phyloP scores from a whole-genome alignment of 2,329 filamentous ascomycete species.

The Aspergillus caelatus region DNA sequence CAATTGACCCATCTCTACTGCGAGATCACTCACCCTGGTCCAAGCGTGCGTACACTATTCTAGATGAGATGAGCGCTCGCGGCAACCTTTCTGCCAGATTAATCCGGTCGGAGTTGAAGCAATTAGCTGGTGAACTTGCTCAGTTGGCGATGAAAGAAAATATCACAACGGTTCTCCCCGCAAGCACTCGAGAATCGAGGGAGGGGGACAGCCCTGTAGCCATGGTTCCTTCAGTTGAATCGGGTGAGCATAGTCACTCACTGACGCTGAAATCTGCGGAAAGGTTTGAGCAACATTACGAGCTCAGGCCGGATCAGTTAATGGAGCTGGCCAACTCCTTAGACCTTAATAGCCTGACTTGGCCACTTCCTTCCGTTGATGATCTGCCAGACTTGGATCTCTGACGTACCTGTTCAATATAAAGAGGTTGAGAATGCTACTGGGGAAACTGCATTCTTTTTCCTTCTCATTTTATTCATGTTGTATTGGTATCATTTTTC shows the following conservation, averaged over 20 bases:
- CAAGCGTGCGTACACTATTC: constrained; percentile 20
- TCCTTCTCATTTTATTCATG: too few species aligned
- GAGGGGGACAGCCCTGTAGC: background rate
- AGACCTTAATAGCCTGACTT: constrained; percentile 5
- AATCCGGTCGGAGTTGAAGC: constrained; percentile 12
- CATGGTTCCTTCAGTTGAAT: too few species aligned
- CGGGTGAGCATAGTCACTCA: background rate
- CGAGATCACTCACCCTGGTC: constrained; percentile 36
- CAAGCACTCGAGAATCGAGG: background rate
- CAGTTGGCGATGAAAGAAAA: constrained; percentile 2
- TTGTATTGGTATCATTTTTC: too few species aligned
- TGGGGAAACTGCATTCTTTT: too few species aligned
- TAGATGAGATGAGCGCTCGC: constrained; percentile 46
- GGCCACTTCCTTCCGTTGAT: background rate
- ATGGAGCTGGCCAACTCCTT: constrained; percentile 4
- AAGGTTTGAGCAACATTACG: background rate
- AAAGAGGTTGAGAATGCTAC: too few species aligned
- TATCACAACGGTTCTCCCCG: background rate
- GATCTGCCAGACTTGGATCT: too few species aligned
- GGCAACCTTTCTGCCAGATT: constrained; percentile 48
- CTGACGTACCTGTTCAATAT: too few species aligned
- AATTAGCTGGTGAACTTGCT: constrained; percentile 13
- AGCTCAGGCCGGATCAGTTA: constrained; percentile 1
- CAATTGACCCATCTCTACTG: constrained; percentile 36
- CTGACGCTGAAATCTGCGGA: background rate